These are phyloP conservation scores for Russula foetens DNA, from an alignment of 768 basidiomycete genomes.

Conservation along the genomic window DNA sequence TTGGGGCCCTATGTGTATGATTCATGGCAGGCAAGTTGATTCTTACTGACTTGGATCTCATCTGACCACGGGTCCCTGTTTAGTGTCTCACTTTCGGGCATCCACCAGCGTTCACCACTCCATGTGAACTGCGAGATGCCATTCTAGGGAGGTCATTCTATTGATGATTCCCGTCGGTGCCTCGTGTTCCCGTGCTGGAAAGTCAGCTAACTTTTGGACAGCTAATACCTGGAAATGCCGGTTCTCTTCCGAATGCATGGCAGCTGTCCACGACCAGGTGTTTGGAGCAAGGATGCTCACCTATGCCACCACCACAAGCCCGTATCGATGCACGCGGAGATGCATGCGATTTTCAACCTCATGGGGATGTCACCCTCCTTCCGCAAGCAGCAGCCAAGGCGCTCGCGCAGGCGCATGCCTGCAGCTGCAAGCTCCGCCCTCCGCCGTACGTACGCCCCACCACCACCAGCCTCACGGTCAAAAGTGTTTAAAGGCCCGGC, in stretches of 20 bases:
- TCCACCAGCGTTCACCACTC: conserved; percentile 51
- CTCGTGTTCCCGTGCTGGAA: conserved; percentile 37
- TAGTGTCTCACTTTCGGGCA: conserved; percentile 66
- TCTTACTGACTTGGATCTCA: neutral
- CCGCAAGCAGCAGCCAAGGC: conserved; percentile 41
- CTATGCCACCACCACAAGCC: conserved; percentile 45
- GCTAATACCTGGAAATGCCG: conserved; percentile 65
- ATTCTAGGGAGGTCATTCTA: conserved; percentile 42
- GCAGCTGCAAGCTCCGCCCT: conserved; percentile 12
- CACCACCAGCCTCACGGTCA: conserved; percentile 21
- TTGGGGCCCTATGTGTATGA: conserved; percentile 62
- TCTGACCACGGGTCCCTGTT: neutral
- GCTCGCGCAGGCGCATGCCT: conserved; percentile 24
- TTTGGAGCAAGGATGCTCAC: conserved; percentile 54
- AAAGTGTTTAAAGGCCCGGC: conserved; percentile 15
- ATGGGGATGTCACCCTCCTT: conserved; percentile 43
- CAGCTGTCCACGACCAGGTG: conserved; percentile 56
- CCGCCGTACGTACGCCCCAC: neutral
- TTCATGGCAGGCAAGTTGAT: conserved; percentile 50
- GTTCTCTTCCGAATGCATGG: conserved; percentile 53
- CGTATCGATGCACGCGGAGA: conserved; percentile 53
- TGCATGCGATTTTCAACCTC: conserved; percentile 48
- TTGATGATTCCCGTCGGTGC: conserved; percentile 38
- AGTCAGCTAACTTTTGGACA: conserved; percentile 22
- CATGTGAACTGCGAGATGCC: conserved; percentile 22